Evolutionary conservation across 768 basidiomycete genomes (phyloP).

Genomic region (Tulasnella sp.): DNA sequence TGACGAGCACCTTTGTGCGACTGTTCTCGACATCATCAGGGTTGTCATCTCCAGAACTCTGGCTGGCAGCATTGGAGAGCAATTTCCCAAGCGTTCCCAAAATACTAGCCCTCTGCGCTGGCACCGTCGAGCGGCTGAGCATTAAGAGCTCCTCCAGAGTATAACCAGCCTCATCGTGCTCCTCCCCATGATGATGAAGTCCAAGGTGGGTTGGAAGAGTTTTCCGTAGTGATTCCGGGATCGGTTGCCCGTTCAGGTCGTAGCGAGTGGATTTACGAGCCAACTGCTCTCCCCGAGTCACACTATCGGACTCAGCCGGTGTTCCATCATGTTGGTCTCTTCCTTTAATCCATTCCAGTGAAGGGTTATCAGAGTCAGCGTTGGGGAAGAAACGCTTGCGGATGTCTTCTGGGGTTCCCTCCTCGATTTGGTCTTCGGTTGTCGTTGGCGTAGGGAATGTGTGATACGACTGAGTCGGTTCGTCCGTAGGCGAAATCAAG

Average conservation of each 20-base stretch:
- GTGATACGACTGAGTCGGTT: neutral
- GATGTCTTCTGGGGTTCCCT: constrained; percentile 72
- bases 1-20: constrained; percentile 51
- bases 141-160: constrained; percentile 77
- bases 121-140: constrained; percentile 67
- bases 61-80: constrained; percentile 26
- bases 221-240: constrained; percentile 42
- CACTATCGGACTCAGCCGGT: constrained; percentile 15
- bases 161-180: constrained; percentile 67
- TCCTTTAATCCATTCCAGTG: constrained; percentile 62
- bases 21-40: constrained; percentile 29
- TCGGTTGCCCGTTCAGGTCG: constrained; percentile 60
- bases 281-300: constrained; percentile 20
- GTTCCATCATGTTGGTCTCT: constrained; percentile 19
- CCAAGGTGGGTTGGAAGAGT: constrained; percentile 74
- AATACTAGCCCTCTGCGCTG: constrained; percentile 75
- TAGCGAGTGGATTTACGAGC: constrained; percentile 32
- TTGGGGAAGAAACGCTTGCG: constrained; percentile 73
- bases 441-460: neutral
- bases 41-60: constrained; percentile 18
- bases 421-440: neutral
- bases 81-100: constrained; percentile 57
- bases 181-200: constrained; percentile 81
- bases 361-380: constrained; percentile 54
- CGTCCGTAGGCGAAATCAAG: neutral